Base-by-base conservation (phyloP, 2,329 filamentous ascomycete genomes). In the Stemphylium beticola region DNA sequence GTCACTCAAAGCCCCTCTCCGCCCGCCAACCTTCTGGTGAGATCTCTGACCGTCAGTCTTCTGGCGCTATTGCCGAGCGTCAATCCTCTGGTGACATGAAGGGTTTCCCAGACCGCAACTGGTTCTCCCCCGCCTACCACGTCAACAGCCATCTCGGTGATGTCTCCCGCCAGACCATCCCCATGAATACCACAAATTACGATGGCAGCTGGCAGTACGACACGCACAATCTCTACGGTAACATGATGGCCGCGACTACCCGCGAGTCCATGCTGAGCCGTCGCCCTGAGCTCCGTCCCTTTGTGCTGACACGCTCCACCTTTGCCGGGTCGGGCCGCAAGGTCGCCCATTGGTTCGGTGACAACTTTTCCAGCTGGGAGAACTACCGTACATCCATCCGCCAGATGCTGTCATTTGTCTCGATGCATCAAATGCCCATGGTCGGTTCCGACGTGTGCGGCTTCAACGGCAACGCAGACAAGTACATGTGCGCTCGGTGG, bases 141-240 rank as follows among this genome's bases (percentile, higher is more conserved):
- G 89, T 91, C 65, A 78, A 84, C 61, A 89, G 90, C 70, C 83
- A 81, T 39, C 83, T 83, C 1, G 79, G 78, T 15, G 62, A 69
- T 17, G 53, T 82, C 1, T 76, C 72, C 5, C 74, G 77, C 52
- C 66, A 67, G 42, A 81, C 89, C 0, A 83, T 91, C 48, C 81
- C 85, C 59, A 89, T 88, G 0, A 83, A 91, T 66, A 76, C 91
- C 8, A 81, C 87, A 8, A 88, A 91, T 70, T 81, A 85, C 37
- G 87, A 89, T 53, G 88, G 88, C 1, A 77, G 87, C 33, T 79
- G 81, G 17, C 85, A 90, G 72, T 91, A 90, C 67, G 90, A 93
- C 62, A 89, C 86, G 0, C 90, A 93, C 72, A 92, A 92, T 63
- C 74, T 92, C 1, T 92, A 90, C 71, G 90, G 90, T 1, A 83